Base-by-base conservation (phyloP, 768 basidiomycete genomes). In the Mycena latifolia region DNA sequence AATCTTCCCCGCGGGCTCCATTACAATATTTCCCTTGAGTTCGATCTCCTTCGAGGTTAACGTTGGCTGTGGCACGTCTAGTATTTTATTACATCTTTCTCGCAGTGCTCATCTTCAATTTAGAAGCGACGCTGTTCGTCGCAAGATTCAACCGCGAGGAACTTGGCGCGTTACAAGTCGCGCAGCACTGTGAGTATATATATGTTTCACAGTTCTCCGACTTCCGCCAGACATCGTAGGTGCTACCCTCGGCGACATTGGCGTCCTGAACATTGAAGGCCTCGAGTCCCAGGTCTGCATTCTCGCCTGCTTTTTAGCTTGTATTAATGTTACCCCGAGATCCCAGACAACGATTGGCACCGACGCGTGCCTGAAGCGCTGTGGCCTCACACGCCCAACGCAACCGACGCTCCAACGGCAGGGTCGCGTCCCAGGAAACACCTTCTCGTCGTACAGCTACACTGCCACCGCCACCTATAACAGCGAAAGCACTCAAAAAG, bases 51-150 rank as follows among this genome's bases (percentile, higher is more conserved):
- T 72, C 43, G 66, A 72, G 46, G 56, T 69, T 50, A 72, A 72
- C 41, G 55, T 57, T 20, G 66, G 65, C 10, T 72, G 71, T 54
- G 45, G 71, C 70, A 33, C 12, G 27, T 8, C 14, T 15, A n/a
- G n/a, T n/a, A n/a, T 17, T 24, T 69, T 76, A 14, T 70, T 9
- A 69, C n/a, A 6, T 71, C 76, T 65, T 77, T 72, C 17, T 75
- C 71, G 6, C 4, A 5, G 15, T 39, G 41, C 72, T 67, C 11
- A 69, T 33, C 3, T 27, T 20, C 1, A n/a, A 25, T 28, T 20
- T 33, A 74, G 20, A 70, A n/a, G 47, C 77, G 63, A 31, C 45
- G 8, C 28, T 57, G 28, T 72, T 55, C 56, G 63, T 71, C 55
- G 71, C 69, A 45, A 68, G 31, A 29, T 55, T 71, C 70, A 61